Base-by-base conservation (phyloP, 768 basidiomycete species). In the Trametopsis cervina region DNA sequence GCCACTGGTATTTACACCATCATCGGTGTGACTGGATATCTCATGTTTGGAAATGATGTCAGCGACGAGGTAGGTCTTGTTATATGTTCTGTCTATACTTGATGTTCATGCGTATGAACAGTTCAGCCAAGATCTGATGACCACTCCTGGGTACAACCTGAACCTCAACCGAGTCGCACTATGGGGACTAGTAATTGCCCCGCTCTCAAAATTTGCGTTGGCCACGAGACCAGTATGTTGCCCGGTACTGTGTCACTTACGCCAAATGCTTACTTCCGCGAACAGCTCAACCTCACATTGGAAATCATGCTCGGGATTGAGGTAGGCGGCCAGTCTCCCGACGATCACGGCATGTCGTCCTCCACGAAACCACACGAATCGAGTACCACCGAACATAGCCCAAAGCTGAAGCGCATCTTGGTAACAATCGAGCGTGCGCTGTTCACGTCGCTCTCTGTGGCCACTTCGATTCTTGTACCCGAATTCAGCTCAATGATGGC, bases 131-230 rank as follows among this genome's bases (percentile, higher is more conserved):
- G 84, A 97, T 60, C 69, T 98, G 24, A 70, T 92, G 46, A 70
- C 66, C 40, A 88, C 81, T 10, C 71, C 77, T 1, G 86, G 83
- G 17, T 95, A 88, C 60, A 89, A 82, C 50, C 69, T 74, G 13
- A 53, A 66, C 3, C 66, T 97, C 13, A 96, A 92, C 59, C 68
- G 77, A 39, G 49, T 87, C 25, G 85, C 83, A 6, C 70, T 94
- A 39, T 94, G 89, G 87, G 80, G 90, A 71, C 80, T 97, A 26
- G 94, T 91, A 9, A 66, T 90, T 41, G 79, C 75, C 49, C 85
- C 85, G 26, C 54, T 89, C 81, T 82, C 91, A 1, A 97, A 98
- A 64, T 96, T 89, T 61, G 88, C 90, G 9, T 69, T 98, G 39
- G 79, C 81, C 39, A 85, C 83, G 1, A 74, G 89, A 60, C 93